A percentile compares a stretch with the other conserved stretches of the same genome.
These are phyloP conservation scores for Cryphonectria nitschkei DNA, from an alignment of 2,329 filamentous ascomycete genomes.

Conservation along the genomic window DNA sequence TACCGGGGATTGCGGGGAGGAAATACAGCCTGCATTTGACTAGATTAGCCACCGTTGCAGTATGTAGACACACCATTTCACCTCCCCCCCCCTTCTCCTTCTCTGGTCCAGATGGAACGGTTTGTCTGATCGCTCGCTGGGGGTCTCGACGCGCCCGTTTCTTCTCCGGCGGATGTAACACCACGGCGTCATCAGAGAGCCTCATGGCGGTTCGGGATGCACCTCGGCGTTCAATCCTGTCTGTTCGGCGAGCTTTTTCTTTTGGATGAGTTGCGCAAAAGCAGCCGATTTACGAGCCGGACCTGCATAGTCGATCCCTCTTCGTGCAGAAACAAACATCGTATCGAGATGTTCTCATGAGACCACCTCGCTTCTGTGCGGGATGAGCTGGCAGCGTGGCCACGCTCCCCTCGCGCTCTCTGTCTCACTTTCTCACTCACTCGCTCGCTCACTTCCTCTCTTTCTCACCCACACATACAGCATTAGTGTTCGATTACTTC, in stretches of 20 bases:
- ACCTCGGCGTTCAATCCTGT: conserved; percentile 9
- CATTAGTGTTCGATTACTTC: neutral
- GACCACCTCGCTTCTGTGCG: conserved; percentile 18
- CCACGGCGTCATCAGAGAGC: conserved; percentile 10
- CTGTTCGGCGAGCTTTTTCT: conserved; percentile 11
- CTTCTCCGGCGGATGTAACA: conserved; percentile 1
- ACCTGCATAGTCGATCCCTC: conserved; percentile 7
- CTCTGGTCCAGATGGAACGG: neutral
- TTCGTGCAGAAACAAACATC: conserved; percentile 9
- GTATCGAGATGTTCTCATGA: conserved; percentile 10
- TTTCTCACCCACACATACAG: neutral
- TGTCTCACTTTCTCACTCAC: neutral
- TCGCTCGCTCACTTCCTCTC: neutral
- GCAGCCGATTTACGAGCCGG: conserved; percentile 5
- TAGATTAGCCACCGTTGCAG: neutral
- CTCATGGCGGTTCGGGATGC: neutral
- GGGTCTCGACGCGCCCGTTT: neutral
- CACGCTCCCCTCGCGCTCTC: neutral
- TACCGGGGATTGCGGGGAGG: neutral
- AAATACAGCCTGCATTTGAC: neutral
- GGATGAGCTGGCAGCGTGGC: neutral
- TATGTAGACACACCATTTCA: neutral
- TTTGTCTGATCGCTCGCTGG: neutral
- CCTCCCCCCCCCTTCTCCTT: neutral
- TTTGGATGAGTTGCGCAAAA: neutral